Conservation (phyloP, 805 yeast genomes). For the Lipomyces japonicus region DNA sequence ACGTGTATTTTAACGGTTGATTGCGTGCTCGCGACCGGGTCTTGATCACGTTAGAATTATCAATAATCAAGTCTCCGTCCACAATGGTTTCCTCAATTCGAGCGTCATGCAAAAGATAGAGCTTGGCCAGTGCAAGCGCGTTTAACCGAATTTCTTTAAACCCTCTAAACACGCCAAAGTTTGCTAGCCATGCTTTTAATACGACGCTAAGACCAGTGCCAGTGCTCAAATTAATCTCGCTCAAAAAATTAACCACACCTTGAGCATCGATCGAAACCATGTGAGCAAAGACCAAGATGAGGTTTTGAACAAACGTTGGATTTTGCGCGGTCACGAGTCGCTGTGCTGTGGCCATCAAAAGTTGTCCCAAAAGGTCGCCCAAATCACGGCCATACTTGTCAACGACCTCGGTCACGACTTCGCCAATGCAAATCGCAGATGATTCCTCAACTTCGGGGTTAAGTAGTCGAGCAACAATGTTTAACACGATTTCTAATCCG, state of each 20-base stretch:
- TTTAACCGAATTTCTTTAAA: conserved; percentile 62
- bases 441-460: conserved; percentile 66
- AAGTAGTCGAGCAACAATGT: conserved; percentile 63
- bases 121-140: conserved; percentile 65
- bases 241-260: conserved; percentile 61
- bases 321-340: conserved; percentile 66
- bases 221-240: conserved; percentile 35
- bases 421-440: conserved; percentile 78
- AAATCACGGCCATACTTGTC: conserved; percentile 44
- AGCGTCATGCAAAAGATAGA: conserved; percentile 57
- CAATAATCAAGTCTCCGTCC: conserved; percentile 68
- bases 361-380: conserved; percentile 45
- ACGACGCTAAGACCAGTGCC: conserved; percentile 51
- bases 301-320: conserved; percentile 69
- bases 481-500: conserved; percentile 57
- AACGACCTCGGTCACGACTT: conserved; percentile 56
- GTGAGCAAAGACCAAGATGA: conserved; percentile 70
- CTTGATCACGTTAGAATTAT: conserved; percentile 61
- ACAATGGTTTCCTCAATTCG: conserved; percentile 54
- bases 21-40: conserved; percentile 79
- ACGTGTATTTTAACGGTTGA: conserved; percentile 56
- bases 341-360: conserved; percentile 68
- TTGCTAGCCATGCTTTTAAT: conserved; percentile 75
- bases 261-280: conserved; percentile 60
- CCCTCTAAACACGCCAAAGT: conserved; percentile 79